Conservation (phyloP, 83 land plant species). For the Picea mariana region DNA sequence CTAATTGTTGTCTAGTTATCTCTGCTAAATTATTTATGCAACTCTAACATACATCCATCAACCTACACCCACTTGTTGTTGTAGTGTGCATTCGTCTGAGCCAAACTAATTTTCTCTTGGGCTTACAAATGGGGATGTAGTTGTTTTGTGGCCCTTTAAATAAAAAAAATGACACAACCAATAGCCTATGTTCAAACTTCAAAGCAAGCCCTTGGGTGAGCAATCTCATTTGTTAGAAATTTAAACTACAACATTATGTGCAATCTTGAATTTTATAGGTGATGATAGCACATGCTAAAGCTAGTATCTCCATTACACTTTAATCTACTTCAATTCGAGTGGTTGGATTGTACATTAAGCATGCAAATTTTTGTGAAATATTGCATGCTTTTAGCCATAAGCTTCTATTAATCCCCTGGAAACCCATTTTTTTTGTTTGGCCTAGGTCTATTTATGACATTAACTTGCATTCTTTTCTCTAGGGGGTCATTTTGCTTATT, state of each 20-base stretch:
- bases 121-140: slow-evolving; percentile 76
- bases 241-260: background rate
- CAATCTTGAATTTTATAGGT: slow-evolving; percentile 7
- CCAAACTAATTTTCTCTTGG: slow-evolving; percentile 88
- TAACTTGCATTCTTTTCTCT: slow-evolving; percentile 4
- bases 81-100: slow-evolving; percentile 86
- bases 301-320: background rate
- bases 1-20: no score
- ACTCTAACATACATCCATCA: no score
- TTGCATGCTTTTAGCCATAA: slow-evolving; percentile 9
- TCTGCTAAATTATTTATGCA: slow-evolving; percentile 26
- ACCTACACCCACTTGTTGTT: slow-evolving; percentile 69
- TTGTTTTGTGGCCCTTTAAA: slow-evolving; percentile 83
- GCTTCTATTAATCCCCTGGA: background rate
- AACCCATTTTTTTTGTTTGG: slow-evolving; percentile 8
- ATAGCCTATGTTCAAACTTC: slow-evolving; percentile 35
- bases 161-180: no score
- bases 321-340: background rate
- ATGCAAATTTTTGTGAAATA: background rate
- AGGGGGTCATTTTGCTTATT: background rate
- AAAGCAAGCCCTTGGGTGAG: slow-evolving; percentile 68
- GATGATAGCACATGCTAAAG: slow-evolving; percentile 1
- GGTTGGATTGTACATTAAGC: slow-evolving; percentile 12
- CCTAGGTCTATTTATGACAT: background rate
- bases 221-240: background rate